A percentile compares a stretch with the other conserved stretches of the same genome.
These are phyloP conservation scores for Fraxinus ornus DNA, from an alignment of 305 asterid species.

Conservation along the genomic window DNA sequence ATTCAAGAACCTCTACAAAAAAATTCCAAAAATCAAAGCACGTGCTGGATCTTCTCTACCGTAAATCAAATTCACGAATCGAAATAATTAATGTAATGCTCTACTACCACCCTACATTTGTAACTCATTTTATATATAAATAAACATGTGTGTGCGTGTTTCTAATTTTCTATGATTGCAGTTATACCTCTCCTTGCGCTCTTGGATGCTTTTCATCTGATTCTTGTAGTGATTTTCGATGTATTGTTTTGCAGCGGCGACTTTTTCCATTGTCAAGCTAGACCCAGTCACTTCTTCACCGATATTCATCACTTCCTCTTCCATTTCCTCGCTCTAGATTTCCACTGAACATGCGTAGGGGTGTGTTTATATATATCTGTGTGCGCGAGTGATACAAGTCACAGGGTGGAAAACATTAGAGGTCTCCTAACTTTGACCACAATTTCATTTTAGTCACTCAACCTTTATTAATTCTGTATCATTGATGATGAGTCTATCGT, in stretches of 20 bases:
- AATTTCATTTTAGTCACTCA: neutral
- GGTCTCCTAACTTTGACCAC: neutral
- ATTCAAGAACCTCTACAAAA: neutral
- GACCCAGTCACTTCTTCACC: conserved; percentile 60
- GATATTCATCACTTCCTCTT: conserved; percentile 20
- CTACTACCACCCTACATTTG: conserved; percentile 19
- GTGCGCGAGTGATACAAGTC: neutral
- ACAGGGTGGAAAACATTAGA: neutral
- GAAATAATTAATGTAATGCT: neutral
- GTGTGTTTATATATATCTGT: neutral
- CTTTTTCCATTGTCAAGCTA: conserved; percentile 72
- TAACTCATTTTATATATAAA: neutral
- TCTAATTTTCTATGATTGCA: neutral
- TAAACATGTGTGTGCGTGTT: neutral
- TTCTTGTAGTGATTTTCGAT: conserved; percentile 75
- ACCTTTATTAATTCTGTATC: neutral
- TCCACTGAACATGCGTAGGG: neutral
- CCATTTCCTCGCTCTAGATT: conserved; percentile 30
- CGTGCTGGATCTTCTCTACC: conserved; percentile 37
- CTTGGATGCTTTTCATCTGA: conserved; percentile 72
- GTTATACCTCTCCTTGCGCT: conserved; percentile 58
- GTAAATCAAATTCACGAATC: conserved; percentile 12
- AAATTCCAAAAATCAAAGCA: conserved; percentile 3
- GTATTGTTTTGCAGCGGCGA: conserved; percentile 70
- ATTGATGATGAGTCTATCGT: neutral